Conservation (phyloP, 2,329 filamentous ascomycete genomes). For the Moelleriella libera region DNA sequence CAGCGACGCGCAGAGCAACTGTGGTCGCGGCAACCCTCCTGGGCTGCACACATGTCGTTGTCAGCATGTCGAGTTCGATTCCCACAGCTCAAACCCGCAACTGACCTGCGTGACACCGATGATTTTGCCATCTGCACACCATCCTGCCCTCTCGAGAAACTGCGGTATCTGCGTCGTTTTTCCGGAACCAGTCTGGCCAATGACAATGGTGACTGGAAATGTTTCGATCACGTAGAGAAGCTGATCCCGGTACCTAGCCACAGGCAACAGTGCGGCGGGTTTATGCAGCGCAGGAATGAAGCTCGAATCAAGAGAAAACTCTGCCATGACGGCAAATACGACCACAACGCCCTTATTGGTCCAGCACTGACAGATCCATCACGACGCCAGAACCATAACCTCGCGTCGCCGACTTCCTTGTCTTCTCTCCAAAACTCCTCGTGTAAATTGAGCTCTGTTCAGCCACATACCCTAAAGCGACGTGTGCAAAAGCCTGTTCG, state of each 20-base stretch:
- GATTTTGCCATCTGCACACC: constrained; percentile 70
- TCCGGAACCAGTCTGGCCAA: constrained; percentile 87
- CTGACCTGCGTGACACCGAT: constrained; percentile 83
- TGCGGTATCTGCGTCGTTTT: constrained; percentile 96
- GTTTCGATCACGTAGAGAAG: constrained; percentile 81
- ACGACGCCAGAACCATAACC: neutral
- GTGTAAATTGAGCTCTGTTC: too few relatives aligned
- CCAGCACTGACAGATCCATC: too few relatives aligned
- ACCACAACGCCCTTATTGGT: too few relatives aligned
- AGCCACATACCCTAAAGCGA: too few relatives aligned
- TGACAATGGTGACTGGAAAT: constrained; percentile 70
- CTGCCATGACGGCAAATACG: constrained; percentile 26
- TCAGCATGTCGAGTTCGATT: constrained; percentile 1
- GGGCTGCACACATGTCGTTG: constrained; percentile 40
- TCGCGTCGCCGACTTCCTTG: too few relatives aligned
- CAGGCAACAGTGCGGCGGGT: constrained; percentile 69
- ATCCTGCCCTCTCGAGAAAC: constrained; percentile 76
- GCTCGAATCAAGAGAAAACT: constrained; percentile 39
- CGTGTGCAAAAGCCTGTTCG: too few relatives aligned
- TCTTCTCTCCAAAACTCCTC: too few relatives aligned
- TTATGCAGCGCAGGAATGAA: constrained; percentile 80
- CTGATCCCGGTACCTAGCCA: constrained; percentile 65
- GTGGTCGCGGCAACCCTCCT: constrained; percentile 83
- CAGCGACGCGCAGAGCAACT: constrained; percentile 75
- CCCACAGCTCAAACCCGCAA: neutral